A percentile compares a stretch with the other conserved stretches of the same genome.
Evolutionary conservation across 164 flowering plant genomes (phyloP).

Genomic region (Taxillus chinensis): DNA sequence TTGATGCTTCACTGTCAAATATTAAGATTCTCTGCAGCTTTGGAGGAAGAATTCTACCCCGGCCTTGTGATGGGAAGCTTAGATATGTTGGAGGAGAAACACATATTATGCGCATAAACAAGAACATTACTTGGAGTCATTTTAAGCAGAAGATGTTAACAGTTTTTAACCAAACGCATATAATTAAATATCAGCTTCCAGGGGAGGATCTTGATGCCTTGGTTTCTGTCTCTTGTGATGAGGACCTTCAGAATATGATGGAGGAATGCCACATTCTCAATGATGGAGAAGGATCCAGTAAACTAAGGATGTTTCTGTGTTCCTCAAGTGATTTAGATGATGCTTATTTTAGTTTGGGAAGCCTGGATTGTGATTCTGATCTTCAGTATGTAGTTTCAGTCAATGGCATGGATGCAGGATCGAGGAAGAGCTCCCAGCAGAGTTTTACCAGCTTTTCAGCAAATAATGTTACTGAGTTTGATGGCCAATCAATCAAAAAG

Average conservation of each 20-base stretch:
- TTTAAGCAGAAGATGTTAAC: background rate
- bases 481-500: slow-evolving; percentile 12
- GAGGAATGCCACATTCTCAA: background rate
- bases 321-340: slow-evolving; percentile 28
- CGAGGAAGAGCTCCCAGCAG: slow-evolving; percentile 19
- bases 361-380: slow-evolving; percentile 31
- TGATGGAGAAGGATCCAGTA: background rate
- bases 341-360: slow-evolving; percentile 19
- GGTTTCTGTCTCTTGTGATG: slow-evolving; percentile 5
- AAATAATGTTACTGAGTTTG: slow-evolving; percentile 16
- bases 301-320: slow-evolving; percentile 1
- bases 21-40: slow-evolving; percentile 41
- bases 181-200: slow-evolving; percentile 5
- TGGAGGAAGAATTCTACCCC: slow-evolving; percentile 40
- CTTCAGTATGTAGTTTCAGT: slow-evolving; percentile 38
- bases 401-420: slow-evolving; percentile 40
- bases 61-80: slow-evolving; percentile 42
- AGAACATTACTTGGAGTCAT: slow-evolving; percentile 1
- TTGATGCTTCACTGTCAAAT: slow-evolving; percentile 16
- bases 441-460: slow-evolving; percentile 19
- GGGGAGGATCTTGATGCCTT: slow-evolving; percentile 6
- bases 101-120: slow-evolving; percentile 1
- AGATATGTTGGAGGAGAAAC: slow-evolving; percentile 18
- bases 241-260: slow-evolving; percentile 6
- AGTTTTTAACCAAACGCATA: background rate